Base-by-base conservation (phyloP, 2,329 filamentous ascomycete species). In the Didymella sp. region DNA sequence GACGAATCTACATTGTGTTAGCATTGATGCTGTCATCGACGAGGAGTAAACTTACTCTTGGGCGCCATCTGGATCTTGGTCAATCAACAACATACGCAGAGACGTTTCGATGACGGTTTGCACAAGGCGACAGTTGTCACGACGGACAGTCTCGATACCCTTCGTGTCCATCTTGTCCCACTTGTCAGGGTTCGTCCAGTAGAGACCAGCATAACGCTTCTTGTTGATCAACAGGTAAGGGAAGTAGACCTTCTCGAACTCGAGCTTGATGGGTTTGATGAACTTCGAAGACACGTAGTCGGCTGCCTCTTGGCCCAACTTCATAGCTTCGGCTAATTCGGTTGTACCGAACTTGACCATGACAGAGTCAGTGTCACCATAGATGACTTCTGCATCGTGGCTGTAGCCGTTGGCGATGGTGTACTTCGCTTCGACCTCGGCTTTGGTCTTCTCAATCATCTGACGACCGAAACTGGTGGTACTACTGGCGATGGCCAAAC, bases 131-230 rank as follows among this genome's bases (percentile, higher is more conserved):
- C 95, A 99, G 74, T 99, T 99, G 76, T 99, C 95, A 83, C 95
- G 85, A 66, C 95, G 89, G 43, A 99, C 96, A 3, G 95, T 99
- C 78, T 99, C 95, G 65, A 99, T 98, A 83, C 95, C 95, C 77
- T 99, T 99, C 58, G 92, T 98, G 77, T 99, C 95, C 96, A 99
- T 99, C 82, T 98, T 99, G 84, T 99, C 96, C 76, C 90, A 95
- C 77, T 96, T 97, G 38, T 94, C 86, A 0, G 94, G 87, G 64
- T 90, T 95, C 5, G 95, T 99, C 93, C 93, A 99, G 79, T 92
- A 98, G 28, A 99, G 79, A n/a, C 95, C 95, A 8, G 95, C 95
- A 71, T 99, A 99, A 62, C 95, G 90, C 82, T 99, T 99, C 83
- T 99, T 99, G 87, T 99, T 99, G 87, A 99, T 99, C 48, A 99